A percentile compares a stretch with the other conserved stretches of the same genome.
Conservation (phyloP, 805 yeast species). For the Wickerhamiella azyma region DNA sequence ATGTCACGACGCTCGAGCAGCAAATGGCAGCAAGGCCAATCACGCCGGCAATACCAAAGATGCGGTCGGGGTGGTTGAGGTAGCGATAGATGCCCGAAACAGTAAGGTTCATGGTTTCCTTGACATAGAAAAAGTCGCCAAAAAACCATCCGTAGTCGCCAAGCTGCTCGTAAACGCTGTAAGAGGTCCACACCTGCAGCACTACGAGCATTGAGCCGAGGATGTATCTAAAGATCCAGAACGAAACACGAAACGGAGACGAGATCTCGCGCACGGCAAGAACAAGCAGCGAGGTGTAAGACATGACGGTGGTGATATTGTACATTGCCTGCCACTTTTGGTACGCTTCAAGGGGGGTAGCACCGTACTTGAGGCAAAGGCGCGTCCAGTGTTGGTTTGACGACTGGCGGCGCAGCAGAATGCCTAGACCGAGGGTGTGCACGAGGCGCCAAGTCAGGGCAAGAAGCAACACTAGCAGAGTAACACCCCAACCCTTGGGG, state of each 20-base stretch:
- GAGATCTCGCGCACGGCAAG: conserved; percentile 22
- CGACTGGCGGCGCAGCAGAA: conserved; percentile 45
- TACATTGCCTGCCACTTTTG: conserved; percentile 62
- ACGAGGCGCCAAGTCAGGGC: conserved; percentile 36
- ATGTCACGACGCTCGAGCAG: conserved; percentile 32
- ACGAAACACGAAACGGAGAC: conserved; percentile 20
- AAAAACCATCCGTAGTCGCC: conserved; percentile 86
- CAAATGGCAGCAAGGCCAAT: conserved; percentile 60
- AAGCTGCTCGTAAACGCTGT: conserved; percentile 52
- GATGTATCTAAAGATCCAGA: conserved; percentile 39
- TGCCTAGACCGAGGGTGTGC: conserved; percentile 39
- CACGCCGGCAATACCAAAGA: conserved; percentile 63
- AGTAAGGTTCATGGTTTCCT: conserved; percentile 41
- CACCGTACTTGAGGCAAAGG: conserved; percentile 48
- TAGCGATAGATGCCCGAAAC: conserved; percentile 73
- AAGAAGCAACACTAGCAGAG: conserved; percentile 21
- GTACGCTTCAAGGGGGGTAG: conserved; percentile 50
- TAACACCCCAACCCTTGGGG: conserved; percentile 15
- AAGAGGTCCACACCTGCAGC: conserved; percentile 56
- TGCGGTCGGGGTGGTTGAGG: conserved; percentile 69
- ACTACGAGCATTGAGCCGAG: conserved; percentile 42
- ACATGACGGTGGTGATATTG: conserved; percentile 37
- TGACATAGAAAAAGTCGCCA: conserved; percentile 62
- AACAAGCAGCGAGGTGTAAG: conserved; percentile 40
- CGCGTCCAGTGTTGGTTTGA: conserved; percentile 48